These are phyloP conservation scores for Trametes elegans DNA, from an alignment of 768 basidiomycete genomes.

Conservation along the genomic window DNA sequence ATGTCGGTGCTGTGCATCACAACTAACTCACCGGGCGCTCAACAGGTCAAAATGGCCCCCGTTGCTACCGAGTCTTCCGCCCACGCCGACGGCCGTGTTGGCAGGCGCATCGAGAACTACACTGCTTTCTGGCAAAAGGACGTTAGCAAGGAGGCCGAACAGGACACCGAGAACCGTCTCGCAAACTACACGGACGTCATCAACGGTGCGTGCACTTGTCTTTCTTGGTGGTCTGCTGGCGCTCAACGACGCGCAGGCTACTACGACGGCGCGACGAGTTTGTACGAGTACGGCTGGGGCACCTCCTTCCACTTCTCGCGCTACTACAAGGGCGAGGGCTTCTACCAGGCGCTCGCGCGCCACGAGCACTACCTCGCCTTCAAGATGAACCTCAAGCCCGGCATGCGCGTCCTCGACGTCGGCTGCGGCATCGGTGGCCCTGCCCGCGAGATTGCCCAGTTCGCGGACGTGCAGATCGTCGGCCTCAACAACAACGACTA, in stretches of 20 bases:
- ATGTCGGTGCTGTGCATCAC: background rate
- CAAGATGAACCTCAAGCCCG: slow-evolving; percentile 78
- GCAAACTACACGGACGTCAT: slow-evolving; percentile 90
- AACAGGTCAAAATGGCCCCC: slow-evolving; percentile 15
- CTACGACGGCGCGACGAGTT: slow-evolving; percentile 93
- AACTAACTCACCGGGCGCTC: background rate
- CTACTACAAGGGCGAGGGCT: slow-evolving; percentile 89
- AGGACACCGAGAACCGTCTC: slow-evolving; percentile 70
- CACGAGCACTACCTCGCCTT: slow-evolving; percentile 97
- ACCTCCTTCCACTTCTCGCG: slow-evolving; percentile 96
- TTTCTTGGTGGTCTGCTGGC: background rate
- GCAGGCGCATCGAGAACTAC: slow-evolving; percentile 80
- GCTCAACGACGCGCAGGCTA: slow-evolving; percentile 55
- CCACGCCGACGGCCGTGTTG: slow-evolving; percentile 31
- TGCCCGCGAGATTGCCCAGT: slow-evolving; percentile 91
- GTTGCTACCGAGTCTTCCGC: slow-evolving; percentile 18
- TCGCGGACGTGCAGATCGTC: slow-evolving; percentile 79
- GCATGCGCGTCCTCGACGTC: slow-evolving; percentile 96
- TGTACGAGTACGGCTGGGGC: slow-evolving; percentile 95
- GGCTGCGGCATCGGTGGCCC: slow-evolving; percentile 99
- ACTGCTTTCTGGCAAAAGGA: slow-evolving; percentile 92
- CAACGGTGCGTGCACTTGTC: slow-evolving; percentile 58
- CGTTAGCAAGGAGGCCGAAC: slow-evolving; percentile 59
- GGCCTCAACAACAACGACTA: slow-evolving; percentile 97
- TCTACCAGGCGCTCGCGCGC: slow-evolving; percentile 75